A percentile compares a stretch with the other conserved stretches of the same genome.
phyloP scores from a whole-genome alignment of 2,329 filamentous ascomycete species.

The Sporothrix pseudoabietina region DNA sequence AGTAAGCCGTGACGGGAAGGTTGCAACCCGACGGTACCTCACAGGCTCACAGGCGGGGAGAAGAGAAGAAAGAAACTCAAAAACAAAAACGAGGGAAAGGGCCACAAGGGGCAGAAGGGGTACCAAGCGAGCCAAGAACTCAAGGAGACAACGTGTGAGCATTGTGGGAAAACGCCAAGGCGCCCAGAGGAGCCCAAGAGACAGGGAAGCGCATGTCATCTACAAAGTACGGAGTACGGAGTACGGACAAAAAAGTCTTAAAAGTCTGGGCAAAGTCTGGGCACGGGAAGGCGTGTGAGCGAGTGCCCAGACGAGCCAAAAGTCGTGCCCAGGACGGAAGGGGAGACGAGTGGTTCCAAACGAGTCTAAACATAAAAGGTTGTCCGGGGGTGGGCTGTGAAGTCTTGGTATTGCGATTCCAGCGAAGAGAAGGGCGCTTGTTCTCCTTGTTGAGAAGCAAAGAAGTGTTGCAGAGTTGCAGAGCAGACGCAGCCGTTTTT shows the following conservation, averaged over 20 bases:
- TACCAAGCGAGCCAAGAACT: neutral
- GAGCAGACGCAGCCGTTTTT: neutral
- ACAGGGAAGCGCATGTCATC: conserved; percentile 21
- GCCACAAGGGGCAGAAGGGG: neutral
- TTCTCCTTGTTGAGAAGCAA: neutral
- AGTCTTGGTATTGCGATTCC: conserved; percentile 21
- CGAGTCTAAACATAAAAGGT: neutral
- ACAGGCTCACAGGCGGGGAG: neutral
- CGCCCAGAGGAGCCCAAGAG: neutral
- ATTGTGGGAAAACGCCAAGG: conserved; percentile 15
- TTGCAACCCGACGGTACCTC: neutral
- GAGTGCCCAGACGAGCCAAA: neutral
- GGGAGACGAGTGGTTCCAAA: neutral
- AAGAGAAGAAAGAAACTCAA: neutral
- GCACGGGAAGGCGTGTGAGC: conserved; percentile 2
- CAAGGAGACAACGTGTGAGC: neutral
- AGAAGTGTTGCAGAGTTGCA: neutral
- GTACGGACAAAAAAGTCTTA: conserved; percentile 2
- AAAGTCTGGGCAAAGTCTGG: conserved; percentile 9
- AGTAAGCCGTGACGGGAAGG: neutral
- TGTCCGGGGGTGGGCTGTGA: conserved; percentile 23
- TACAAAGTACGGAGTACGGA: neutral
- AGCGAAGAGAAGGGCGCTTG: neutral
- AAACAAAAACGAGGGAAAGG: neutral
- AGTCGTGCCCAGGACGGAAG: neutral